These are phyloP conservation scores for Datisca glomerata DNA, from an alignment of 306 rosid species.

Conservation along the genomic window DNA sequence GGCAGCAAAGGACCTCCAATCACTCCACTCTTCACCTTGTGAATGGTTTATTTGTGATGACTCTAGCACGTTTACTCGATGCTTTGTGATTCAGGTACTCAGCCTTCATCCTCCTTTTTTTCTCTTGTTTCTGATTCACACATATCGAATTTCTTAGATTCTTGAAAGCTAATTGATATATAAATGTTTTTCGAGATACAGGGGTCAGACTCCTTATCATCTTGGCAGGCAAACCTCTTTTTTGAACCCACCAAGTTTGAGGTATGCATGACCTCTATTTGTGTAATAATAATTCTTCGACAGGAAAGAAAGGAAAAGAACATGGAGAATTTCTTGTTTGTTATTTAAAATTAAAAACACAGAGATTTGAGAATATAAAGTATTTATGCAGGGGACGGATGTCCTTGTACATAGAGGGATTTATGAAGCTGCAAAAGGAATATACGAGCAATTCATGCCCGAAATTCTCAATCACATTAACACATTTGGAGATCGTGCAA, in stretches of 20 bases:
- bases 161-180: slow-evolving; percentile 9
- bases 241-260: slow-evolving; percentile 92
- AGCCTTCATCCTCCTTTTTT: not conserved
- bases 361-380: not conserved
- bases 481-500: slow-evolving; percentile 53
- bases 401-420: slow-evolving; percentile 90
- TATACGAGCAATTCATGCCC: slow-evolving; percentile 77
- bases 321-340: too few species aligned
- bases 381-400: slow-evolving; percentile 42
- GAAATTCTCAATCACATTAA: slow-evolving; percentile 57
- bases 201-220: slow-evolving; percentile 88
- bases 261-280: slow-evolving; percentile 22
- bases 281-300: not conserved
- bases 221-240: slow-evolving; percentile 95
- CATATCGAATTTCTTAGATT: too few species aligned
- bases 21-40: slow-evolving; percentile 81
- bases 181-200: too few species aligned
- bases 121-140: not conserved
- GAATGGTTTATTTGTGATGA: slow-evolving; percentile 97
- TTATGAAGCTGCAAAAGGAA: slow-evolving; percentile 92
- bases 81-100: slow-evolving; percentile 80
- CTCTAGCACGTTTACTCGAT: slow-evolving; percentile 53
- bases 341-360: too few species aligned
- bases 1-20: slow-evolving; percentile 71
- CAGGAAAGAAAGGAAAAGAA: not conserved